Percentiles rank a stretch among this genome's conserved stretches.
phyloP scores from a whole-genome alignment of 257 asterid genomes.

The Cinchona pubescens region DNA sequence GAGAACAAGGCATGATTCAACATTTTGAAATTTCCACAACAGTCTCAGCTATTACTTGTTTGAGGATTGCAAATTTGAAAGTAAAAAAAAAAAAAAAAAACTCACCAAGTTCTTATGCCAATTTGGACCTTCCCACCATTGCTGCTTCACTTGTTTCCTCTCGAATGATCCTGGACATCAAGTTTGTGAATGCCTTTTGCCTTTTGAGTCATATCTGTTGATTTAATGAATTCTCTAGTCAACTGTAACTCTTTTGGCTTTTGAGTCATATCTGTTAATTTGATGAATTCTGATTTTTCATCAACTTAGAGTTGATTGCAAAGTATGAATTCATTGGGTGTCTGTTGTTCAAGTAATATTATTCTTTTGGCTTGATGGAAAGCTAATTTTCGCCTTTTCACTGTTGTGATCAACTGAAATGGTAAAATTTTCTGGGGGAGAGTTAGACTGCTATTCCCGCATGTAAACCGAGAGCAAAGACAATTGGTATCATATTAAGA shows the following conservation, averaged over 20 bases:
- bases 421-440: neutral
- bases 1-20: neutral
- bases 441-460: neutral
- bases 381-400: slow-evolving; percentile 1
- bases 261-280: neutral
- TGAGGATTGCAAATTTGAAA: neutral
- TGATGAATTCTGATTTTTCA: neutral
- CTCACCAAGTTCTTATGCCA: neutral
- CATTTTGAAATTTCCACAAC: neutral
- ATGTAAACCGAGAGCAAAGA: neutral
- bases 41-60: neutral
- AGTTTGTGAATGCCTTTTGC: neutral
- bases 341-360: neutral
- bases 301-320: neutral
- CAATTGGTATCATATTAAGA: neutral
- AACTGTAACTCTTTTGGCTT: neutral
- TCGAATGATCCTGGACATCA: neutral
- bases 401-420: neutral
- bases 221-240: neutral
- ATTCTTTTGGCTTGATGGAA: neutral
- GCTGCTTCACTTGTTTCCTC: slow-evolving; percentile 2
- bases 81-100: neutral
- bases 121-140: neutral
- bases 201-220: neutral
- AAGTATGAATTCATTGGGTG: neutral